phyloP scores from a whole-genome alignment of 139 green algal genomes.

The Picochlorum sp. region DNA sequence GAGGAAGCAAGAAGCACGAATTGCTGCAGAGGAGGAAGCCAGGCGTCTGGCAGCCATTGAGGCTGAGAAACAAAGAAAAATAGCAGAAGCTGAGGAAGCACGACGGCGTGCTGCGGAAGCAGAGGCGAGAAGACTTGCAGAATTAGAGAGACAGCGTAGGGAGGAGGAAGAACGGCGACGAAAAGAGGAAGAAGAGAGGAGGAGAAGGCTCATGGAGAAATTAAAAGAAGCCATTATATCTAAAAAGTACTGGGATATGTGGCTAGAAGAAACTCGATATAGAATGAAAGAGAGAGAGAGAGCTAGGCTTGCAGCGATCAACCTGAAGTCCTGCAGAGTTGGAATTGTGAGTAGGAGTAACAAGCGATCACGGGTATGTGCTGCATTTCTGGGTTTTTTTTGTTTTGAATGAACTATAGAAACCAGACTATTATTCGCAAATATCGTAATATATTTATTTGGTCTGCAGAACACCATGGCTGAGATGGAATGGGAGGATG shows the following conservation, averaged over 20 bases:
- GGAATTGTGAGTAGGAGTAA: background rate
- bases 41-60: background rate
- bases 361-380: background rate
- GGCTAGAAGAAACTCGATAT: constrained; percentile 1
- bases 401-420: background rate
- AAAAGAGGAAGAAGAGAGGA: constrained; percentile 14
- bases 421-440: too few relatives aligned
- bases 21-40: background rate
- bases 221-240: constrained; percentile 12
- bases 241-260: constrained; percentile 11
- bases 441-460: too few relatives aligned
- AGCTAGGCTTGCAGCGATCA: background rate
- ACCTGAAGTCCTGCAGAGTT: constrained; percentile 21
- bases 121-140: background rate
- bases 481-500: too few relatives aligned
- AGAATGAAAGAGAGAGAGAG: constrained; percentile 7
- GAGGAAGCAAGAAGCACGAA: constrained; percentile 8
- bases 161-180: background rate
- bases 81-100: constrained; percentile 1
- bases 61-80: background rate
- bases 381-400: background rate
- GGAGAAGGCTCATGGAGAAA: constrained; percentile 9
- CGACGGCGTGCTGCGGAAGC: constrained; percentile 9
- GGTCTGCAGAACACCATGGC: too few relatives aligned
- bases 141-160: background rate